Evolutionary conservation across 108 stramenopile genomes (phyloP), one percentile per base, ranked within the genome.

Genomic region (Pseudonitzschia delicatissima): DNA sequence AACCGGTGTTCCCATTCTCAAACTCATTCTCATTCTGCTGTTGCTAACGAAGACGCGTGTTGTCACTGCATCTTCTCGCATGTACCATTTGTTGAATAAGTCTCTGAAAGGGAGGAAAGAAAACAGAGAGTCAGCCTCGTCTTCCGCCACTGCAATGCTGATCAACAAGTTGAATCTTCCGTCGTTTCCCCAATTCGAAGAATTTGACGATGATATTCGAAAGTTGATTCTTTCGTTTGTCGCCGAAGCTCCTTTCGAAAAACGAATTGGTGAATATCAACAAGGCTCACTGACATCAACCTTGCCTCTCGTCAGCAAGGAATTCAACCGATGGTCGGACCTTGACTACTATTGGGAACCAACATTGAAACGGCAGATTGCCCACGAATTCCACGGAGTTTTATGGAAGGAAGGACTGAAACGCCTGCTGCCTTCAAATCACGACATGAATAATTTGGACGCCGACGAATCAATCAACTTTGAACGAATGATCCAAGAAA

Each of bases 281-380:
- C 57, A 33, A 20, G 69, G 72, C 12, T 64, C 84, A 13, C 70
- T 85, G 27, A 87, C 84, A 1, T 60, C 77, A 45, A 73, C 58
- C 15, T 64, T 90, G 18, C 88, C 88, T 4, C 53, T 74, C 9
- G 86, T 90, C 3, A 86, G 67, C 40, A 87, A 83, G 65, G 47
- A 82, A 40, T 86, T 90, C 47, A 66, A 77, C 55, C 39, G 42
- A 28, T 45, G 82, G n/a, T 53, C 68, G 12, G 28, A 48, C 4
- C 64, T 71, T 26, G 83, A 88, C 51, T 60, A 72, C 6, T 78
- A 74, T 39, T 88, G 87, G 87, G 71, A 78, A 44, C 45, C 49
- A 15, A 73, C 68, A 0, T 42, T 88, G 44, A 12, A 0, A 21
- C 31, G 79, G 12, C 78, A 85, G 13, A 47, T 84, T 25, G 28